These are phyloP conservation scores for Pterocarpus santalinus DNA, from an alignment of 306 rosid species.

Conservation along the genomic window DNA sequence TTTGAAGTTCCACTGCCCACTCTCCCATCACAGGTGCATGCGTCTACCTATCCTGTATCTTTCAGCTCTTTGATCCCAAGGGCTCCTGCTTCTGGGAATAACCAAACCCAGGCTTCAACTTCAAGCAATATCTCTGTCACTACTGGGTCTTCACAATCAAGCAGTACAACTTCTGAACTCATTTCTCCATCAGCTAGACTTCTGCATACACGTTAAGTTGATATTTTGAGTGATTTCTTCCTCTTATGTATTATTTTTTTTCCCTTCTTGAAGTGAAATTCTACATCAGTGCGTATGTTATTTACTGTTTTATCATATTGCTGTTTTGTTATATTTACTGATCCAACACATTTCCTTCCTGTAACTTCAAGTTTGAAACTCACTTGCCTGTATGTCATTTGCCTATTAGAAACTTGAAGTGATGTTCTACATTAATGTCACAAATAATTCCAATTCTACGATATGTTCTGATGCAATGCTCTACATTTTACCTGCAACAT, in stretches of 20 bases:
- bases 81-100: not conserved
- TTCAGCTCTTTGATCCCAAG: no score
- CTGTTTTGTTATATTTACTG: no score
- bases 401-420: no score
- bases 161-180: not conserved
- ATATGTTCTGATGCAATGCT: no score
- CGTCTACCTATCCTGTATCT: not conserved
- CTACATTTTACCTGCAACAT: no score
- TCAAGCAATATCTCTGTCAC: not conserved
- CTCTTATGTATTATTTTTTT: not conserved
- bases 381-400: no score
- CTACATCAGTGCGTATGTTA: no score
- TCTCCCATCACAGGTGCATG: slow-evolving; percentile 3
- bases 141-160: slow-evolving; percentile 19
- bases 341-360: no score
- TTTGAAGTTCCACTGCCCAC: slow-evolving; percentile 40
- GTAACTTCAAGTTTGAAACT: no score
- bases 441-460: no score
- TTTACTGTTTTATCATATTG: no score
- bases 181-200: slow-evolving; percentile 50
- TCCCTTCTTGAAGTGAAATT: not conserved
- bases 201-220: slow-evolving; percentile 49
- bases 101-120: not conserved
- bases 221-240: not conserved
- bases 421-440: no score